These are phyloP conservation scores for Spongospora subterranea DNA, from an alignment of 208 protist genomes.

Conservation along the genomic window DNA sequence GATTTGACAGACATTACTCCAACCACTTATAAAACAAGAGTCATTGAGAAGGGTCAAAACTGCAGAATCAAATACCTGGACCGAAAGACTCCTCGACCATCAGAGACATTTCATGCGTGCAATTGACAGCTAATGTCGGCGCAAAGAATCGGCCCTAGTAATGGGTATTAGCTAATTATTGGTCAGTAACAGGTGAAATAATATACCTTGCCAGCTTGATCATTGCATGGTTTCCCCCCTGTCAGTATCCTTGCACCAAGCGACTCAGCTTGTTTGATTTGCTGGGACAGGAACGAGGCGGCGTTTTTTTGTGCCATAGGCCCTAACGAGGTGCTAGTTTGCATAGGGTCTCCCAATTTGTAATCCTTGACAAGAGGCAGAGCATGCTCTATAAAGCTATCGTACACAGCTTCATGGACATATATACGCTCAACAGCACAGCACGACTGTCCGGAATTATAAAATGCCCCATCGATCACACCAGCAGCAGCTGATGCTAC, in stretches of 20 bases:
- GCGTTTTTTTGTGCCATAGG: conserved; percentile 4
- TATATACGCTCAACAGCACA: conserved; percentile 63
- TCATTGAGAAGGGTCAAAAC: not conserved
- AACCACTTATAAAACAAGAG: not conserved
- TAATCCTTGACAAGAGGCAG: not conserved
- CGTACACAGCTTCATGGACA: conserved; percentile 46
- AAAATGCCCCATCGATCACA: conserved; percentile 47
- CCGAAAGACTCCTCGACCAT: conserved; percentile 61
- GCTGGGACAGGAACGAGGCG: not conserved
- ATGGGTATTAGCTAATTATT: not conserved
- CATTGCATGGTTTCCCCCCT: not conserved
- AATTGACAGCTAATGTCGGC: conserved; percentile 48
- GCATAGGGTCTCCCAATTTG: not conserved
- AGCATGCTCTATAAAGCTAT: not conserved
- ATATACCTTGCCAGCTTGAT: not conserved
- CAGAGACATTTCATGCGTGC: conserved; percentile 51
- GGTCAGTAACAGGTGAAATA: not conserved
- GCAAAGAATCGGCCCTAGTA: conserved; percentile 54
- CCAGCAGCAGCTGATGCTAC: conserved; percentile 29
- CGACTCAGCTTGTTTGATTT: conserved; percentile 36
- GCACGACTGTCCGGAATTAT: conserved; percentile 66
- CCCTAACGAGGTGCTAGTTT: conserved; percentile 13
- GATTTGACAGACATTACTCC: not conserved
- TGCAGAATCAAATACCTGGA: not conserved
- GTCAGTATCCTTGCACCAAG: not conserved